Base-by-base conservation (phyloP, 192 early-diverging fungal genomes). In the Coemansia sp. region DNA sequence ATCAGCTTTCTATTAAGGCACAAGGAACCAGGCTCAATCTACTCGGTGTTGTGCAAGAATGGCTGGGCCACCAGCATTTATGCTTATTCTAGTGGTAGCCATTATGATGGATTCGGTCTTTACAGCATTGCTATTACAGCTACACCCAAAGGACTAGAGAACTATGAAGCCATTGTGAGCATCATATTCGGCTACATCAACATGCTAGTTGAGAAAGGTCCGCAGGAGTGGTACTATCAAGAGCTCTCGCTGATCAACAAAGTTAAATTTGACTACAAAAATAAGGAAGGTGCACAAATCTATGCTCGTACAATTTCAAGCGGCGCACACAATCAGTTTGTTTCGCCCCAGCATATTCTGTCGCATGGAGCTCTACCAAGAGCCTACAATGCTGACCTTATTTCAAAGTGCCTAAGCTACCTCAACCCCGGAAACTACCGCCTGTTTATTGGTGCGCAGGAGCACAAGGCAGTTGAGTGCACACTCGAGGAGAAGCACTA, bases 1-100 rank as follows among this genome's bases (percentile, higher is more conserved):
- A 64, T 92, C 25, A 84, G 85, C 4, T 89, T 90, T 60, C 76
- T 96, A 27, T 85, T 98, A 65, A 90, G 89, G 0, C 88, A 92
- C 70, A 92, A 96, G 62, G 89, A 89, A 19, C 68, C 78, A 12
- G 96, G 96, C 2, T 96, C 94, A 1, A 78, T 98, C 57, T 74
- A 93, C 8, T 88, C 90, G 2, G 73, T 91, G 31, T 71, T 97
- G 31, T 93, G 94, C 67, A 85, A 89, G 51, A 86, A 90, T 27
- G 90, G 92, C 5, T 97, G 95, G 95, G 93, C 92, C 4, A 86
- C 90, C 40, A 80, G 82, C 20, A 71, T 93, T 40, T 83, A 76
- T n/a, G 89, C 86, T 1, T 86, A 88, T 17, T 49, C 37, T 9
- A 24, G 40, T 2, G 1, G 7, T 20, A 17, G 11, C 0, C 19